Base-by-base conservation (phyloP, 1,284 basidiomycete species). In the Cutaneotrichosporon curvatum region DNA sequence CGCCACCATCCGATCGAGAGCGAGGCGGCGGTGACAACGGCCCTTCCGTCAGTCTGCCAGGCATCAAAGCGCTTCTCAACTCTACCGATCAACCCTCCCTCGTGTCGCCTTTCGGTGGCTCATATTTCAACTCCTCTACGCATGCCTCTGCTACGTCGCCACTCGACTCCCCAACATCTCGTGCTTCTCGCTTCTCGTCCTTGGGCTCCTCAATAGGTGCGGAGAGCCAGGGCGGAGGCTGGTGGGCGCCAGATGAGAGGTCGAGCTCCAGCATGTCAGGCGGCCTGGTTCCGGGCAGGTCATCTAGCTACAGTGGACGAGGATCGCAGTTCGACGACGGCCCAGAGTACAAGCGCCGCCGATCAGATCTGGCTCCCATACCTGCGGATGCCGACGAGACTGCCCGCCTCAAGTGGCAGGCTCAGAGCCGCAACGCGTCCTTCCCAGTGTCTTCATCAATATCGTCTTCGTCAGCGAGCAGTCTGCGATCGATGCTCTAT, bases 391-490 rank as follows among this genome's bases (percentile, higher is more conserved):
- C 60, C 4, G 68, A 70, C 28, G 68, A 70, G 40, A 52, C 55
- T 4, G 65, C 63, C 4, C 54, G 65, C 41, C 35, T 68, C 7
- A 58, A 58, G 37, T 68, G 65, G 63, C 61, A 63, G 45, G 59
- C 68, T 2, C 66, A 68, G 32, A 62, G 52, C 34, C 48, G 66
- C 35, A 68, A 70, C 45, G 66, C 66, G 2, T 68, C 68, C 4
- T 66, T 59, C 43, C 66, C 63, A 0, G 48, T 37, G 5, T 32
- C 49, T 35, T 51, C 48, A 0, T 53, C 59, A 1, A 81, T 75
- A 31, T 79, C 76, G 55, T 79, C 67, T 35, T 79, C 77, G 1
- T 74, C 67, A 45, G 78, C 75, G 2, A 76, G 49, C n/a, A 53
- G 57, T 10, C 37, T 59, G 7, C 52, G 60, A 15, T 19, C 45